phyloP scores from a whole-genome alignment of 495 filamentous ascomycete species.

The Hypoxylon rickii region DNA sequence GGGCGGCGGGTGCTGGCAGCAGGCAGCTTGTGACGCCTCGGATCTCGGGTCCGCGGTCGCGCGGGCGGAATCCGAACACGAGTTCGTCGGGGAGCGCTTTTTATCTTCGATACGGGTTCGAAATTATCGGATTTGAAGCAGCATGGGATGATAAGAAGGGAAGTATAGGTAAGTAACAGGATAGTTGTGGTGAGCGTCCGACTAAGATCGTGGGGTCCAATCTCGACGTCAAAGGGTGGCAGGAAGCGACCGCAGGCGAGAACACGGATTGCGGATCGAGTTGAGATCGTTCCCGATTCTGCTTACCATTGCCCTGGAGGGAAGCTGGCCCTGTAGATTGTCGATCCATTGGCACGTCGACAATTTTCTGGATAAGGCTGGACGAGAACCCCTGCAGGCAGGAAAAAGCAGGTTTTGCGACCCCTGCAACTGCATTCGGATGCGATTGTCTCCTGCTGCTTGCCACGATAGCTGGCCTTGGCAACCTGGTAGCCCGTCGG shows the following conservation, averaged over 20 bases:
- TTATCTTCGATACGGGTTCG: no score
- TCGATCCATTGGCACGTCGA: slow-evolving; percentile 26
- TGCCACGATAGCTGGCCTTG: slow-evolving; percentile 26
- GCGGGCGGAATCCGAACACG: slow-evolving; percentile 24
- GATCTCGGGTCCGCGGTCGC: slow-evolving; percentile 23
- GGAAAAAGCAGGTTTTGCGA: slow-evolving; percentile 33
- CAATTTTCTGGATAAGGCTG: slow-evolving; percentile 27
- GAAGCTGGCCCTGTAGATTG: slow-evolving; percentile 18
- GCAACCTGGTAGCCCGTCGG: slow-evolving; percentile 9
- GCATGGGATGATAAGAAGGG: background rate
- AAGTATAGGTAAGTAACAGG: slow-evolving; percentile 6
- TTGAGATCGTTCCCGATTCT: slow-evolving; percentile 10
- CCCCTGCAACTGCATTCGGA: slow-evolving; percentile 24
- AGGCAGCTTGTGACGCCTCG: slow-evolving; percentile 14
- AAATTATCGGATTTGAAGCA: background rate
- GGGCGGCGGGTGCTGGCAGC: slow-evolving; percentile 24
- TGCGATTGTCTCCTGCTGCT: slow-evolving; percentile 18
- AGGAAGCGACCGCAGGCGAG: background rate
- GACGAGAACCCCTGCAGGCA: slow-evolving; percentile 13
- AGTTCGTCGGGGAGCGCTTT: slow-evolving; percentile 6
- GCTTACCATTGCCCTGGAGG: slow-evolving; percentile 10
- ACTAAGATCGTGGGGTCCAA: slow-evolving; percentile 14
- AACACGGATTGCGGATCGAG: background rate
- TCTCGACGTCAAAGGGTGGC: slow-evolving; percentile 1
- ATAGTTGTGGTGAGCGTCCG: slow-evolving; percentile 5